Evolutionary conservation across 75 land plant genomes (phyloP).

Genomic region (Cryptomeria japonica): DNA sequence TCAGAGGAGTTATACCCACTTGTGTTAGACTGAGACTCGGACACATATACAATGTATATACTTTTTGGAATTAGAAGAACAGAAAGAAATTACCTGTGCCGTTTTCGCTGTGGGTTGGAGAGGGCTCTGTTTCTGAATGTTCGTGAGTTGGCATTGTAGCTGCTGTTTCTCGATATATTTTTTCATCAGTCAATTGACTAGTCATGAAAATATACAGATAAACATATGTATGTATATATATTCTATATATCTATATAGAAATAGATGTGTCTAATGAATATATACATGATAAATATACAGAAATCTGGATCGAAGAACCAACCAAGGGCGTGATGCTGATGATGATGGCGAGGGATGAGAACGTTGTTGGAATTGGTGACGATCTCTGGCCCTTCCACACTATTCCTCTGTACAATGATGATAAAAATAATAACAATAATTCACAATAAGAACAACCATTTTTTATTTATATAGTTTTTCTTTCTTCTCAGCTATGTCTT

Average conservation of each 20-base stretch:
- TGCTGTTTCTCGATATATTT: neutral
- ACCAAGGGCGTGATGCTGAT: neutral
- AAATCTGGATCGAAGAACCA: neutral
- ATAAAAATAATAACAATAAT: neutral
- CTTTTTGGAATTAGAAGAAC: neutral
- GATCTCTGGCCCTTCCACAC: constrained; percentile 2
- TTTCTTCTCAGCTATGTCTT: neutral
- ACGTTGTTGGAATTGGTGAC: neutral
- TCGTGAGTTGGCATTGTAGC: constrained; percentile 7
- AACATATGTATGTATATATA: neutral
- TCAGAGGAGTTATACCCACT: constrained; percentile 1
- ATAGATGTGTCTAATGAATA: neutral
- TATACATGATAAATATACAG: neutral
- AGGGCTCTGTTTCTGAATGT: constrained; percentile 7
- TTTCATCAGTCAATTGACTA: neutral
- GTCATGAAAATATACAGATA: neutral
- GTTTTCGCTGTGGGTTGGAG: constrained; percentile 4
- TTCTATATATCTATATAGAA: too few relatives aligned
- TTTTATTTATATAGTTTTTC: neutral
- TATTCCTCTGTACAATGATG: neutral
- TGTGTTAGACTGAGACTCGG: neutral
- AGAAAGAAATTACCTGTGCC: neutral
- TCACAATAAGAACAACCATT: neutral
- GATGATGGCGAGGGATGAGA: neutral
- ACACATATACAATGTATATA: constrained; percentile 6